phyloP scores from a whole-genome alignment of 805 yeast species.

The Sugiyamaella qingdaonensis region DNA sequence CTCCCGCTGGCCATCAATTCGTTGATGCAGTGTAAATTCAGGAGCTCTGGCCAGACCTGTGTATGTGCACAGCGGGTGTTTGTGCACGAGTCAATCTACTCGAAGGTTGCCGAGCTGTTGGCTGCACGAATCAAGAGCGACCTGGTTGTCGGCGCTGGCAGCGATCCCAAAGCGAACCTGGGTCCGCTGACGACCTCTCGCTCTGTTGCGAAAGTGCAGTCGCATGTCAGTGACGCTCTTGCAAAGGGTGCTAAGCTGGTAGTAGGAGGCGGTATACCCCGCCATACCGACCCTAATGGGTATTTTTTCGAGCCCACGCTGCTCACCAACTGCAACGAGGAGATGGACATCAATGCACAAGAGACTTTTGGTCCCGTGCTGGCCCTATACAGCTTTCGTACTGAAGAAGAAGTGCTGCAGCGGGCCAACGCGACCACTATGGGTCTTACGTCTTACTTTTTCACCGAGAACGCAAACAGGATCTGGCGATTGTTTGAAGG shows the following conservation, averaged over 20 bases:
- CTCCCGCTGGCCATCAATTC: conserved; percentile 63
- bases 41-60: conserved; percentile 80
- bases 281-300: conserved; percentile 50
- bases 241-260: conserved; percentile 60
- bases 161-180: conserved; percentile 56
- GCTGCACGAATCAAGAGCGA: conserved; percentile 38
- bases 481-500: conserved; percentile 61
- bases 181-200: conserved; percentile 70
- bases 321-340: conserved; percentile 52
- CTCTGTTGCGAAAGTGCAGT: conserved; percentile 57
- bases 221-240: conserved; percentile 64
- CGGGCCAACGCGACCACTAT: conserved; percentile 63
- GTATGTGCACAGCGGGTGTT: conserved; percentile 72
- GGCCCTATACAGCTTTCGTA: conserved; percentile 58
- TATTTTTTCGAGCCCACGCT: conserved; percentile 64
- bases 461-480: conserved; percentile 49
- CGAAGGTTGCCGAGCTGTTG: conserved; percentile 50
- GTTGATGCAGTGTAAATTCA: conserved; percentile 61
- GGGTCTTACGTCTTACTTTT: conserved; percentile 77
- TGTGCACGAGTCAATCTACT: conserved; percentile 62
- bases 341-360: conserved; percentile 56
- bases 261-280: conserved; percentile 53
- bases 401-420: conserved; percentile 60
- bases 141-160: conserved; percentile 59
- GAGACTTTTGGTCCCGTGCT: conserved; percentile 84